Evolutionary conservation across 2,329 filamentous ascomycete species (phyloP), one percentile per base, ranked within the genome.

Genomic region (Macroventuria anomochaeta): DNA sequence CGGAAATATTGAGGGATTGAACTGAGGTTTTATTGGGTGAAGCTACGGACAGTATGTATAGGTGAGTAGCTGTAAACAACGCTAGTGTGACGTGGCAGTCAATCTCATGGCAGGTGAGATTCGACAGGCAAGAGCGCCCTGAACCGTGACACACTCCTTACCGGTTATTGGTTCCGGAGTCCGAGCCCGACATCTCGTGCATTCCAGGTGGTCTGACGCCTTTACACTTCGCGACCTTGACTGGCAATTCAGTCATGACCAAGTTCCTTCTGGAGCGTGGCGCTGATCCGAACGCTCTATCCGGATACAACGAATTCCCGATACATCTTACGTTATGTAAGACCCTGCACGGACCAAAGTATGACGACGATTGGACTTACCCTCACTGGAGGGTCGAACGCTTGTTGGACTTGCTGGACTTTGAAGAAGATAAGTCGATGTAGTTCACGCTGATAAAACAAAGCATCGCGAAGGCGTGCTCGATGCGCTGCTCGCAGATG

Each of bases 141-240:
- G n/a, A n/a, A n/a, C n/a, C n/a, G n/a, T n/a, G n/a, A n/a, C n/a
- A 26, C 23, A 39, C 37, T 7, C 7, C 23, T 28, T 39, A 39
- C 37, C 13, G 8, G 37, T 4, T 13, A 8, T 39, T 10, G 23
- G 17, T 39, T 39, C 12, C 12, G 37, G 37, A 41, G 33, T 26
- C 37, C 17, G 13, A 39, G 21, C 23, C 32, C 12, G 5, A 42
- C n/a, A 31, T 36, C 31, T 18, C 13, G 7, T 42, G 37, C 32
- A 21, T 17, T 36, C 3, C 37, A 42, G 17, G 13, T 43, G 32
- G 47, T 29, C 47, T 51, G 5, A 51, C 47, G 7, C 47, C 47
- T 29, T 38, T 51, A 23, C 47, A 51, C 40, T 51, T 51, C 25
- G 47, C 40, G 20, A 25, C 47, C 25, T 51, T 51, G 25, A 51